A percentile compares a stretch with the other conserved stretches of the same genome.
Evolutionary conservation across 2,329 filamentous ascomycete genomes (phyloP).

Genomic region (Fusarium pilosicola): DNA sequence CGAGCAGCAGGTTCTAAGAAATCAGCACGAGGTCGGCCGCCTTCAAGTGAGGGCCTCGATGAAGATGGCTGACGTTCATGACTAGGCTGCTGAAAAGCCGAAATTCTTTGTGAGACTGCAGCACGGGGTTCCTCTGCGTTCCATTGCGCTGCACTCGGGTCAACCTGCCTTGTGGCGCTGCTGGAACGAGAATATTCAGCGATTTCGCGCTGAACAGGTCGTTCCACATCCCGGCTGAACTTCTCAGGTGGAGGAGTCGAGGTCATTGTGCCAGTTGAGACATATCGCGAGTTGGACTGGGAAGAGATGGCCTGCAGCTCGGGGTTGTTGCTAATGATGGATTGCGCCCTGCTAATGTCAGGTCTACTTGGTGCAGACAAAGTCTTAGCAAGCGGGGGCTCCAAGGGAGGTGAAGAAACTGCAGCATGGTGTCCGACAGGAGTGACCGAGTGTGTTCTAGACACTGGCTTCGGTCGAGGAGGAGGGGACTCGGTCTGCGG

Average conservation of each 20-base stretch:
- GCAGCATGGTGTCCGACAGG: conserved; percentile 41
- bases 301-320: conserved; percentile 68
- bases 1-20: conserved; percentile 39
- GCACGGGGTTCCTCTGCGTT: conserved; percentile 35
- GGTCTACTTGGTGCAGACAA: conserved; percentile 55
- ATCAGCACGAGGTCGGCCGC: conserved; percentile 42
- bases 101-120: conserved; percentile 30
- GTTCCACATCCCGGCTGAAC: conserved; percentile 28
- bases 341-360: conserved; percentile 68
- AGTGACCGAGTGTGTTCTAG: conserved; percentile 47
- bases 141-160: conserved; percentile 26
- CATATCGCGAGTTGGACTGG: conserved; percentile 52
- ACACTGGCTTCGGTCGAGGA: conserved; percentile 31
- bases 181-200: conserved; percentile 42
- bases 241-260: conserved; percentile 63
- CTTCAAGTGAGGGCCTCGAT: conserved; percentile 43
- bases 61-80: conserved; percentile 43
- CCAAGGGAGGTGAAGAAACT: conserved; percentile 40
- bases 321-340: conserved; percentile 71
- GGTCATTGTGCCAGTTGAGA: conserved; percentile 83
- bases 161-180: conserved; percentile 43
- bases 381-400: conserved; percentile 51
- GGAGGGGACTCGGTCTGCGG: conserved; percentile 43
- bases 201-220: conserved; percentile 31
- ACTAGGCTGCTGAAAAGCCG: conserved; percentile 41